phyloP scores from a whole-genome alignment of 345 rosid species.

The Eucalyptus pauciflora region DNA sequence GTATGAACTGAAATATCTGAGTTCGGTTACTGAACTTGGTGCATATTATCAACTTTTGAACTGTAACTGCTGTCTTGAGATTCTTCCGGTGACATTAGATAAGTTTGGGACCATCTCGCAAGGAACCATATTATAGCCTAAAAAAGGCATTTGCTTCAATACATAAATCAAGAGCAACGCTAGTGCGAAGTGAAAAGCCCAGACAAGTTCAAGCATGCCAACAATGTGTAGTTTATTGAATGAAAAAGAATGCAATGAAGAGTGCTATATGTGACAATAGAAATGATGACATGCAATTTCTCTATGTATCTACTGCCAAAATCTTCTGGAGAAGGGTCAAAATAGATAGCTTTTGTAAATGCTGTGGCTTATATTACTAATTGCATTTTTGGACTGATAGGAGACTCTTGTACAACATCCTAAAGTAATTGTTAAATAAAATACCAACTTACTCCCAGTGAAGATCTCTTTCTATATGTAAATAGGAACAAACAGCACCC shows the following conservation, averaged over 20 bases:
- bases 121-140: constrained; percentile 98
- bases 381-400: neutral
- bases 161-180: neutral
- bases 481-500: neutral
- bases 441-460: neutral
- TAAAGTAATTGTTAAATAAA: neutral
- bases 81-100: neutral
- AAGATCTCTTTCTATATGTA: neutral
- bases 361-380: neutral
- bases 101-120: constrained; percentile 89
- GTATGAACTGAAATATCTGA: constrained; percentile 14
- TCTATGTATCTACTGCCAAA: neutral
- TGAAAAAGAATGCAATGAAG: neutral
- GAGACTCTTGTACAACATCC: neutral
- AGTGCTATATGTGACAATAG: neutral
- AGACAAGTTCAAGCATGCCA: neutral
- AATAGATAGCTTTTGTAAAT: neutral
- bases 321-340: neutral
- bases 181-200: neutral
- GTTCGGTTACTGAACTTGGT: constrained; percentile 42
- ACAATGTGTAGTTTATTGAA: neutral
- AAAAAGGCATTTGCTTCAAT: neutral
- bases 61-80: constrained; percentile 15
- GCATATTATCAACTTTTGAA: constrained; percentile 20
- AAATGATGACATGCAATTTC: neutral